phyloP scores from a whole-genome alignment of 495 filamentous ascomycete species.

The Daldinia bambusicola region DNA sequence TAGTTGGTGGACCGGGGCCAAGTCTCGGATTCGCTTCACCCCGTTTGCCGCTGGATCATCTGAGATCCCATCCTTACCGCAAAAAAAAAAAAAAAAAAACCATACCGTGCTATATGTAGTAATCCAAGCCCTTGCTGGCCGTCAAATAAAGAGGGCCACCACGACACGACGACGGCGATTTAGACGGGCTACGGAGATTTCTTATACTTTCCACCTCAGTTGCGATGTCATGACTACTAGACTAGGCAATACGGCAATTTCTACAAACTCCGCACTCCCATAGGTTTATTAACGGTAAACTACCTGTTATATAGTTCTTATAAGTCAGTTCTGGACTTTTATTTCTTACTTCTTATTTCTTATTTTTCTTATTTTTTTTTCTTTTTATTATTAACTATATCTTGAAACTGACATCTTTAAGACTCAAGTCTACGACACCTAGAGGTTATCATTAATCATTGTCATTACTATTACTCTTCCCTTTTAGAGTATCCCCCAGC shows the following conservation, averaged over 20 bases:
- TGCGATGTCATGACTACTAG: constrained; percentile 22
- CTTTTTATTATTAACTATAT: too few species aligned
- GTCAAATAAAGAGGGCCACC: background rate
- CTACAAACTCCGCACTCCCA: constrained; percentile 30
- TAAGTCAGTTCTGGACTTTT: too few species aligned
- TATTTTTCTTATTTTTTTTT: too few species aligned
- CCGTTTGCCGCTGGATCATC: constrained; percentile 18
- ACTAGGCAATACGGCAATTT: constrained; percentile 11
- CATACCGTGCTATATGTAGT: background rate
- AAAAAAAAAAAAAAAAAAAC: background rate
- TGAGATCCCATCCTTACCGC: constrained; percentile 11
- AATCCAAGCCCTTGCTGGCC: background rate
- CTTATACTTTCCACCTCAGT: constrained; percentile 7
- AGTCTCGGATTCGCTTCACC: constrained; percentile 34
- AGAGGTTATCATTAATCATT: background rate
- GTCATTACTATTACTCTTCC: background rate
- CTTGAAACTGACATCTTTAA: background rate
- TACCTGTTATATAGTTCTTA: too few species aligned
- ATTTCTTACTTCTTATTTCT: too few species aligned
- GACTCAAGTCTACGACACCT: background rate
- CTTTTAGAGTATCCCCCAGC: background rate
- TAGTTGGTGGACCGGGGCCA: constrained; percentile 22
- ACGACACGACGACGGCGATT: constrained; percentile 8
- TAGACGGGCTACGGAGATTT: constrained; percentile 11
- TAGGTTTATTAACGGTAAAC: background rate